These are phyloP conservation scores for Aspergillus sp. DNA, from an alignment of 2,329 filamentous ascomycete species.

Conservation along the genomic window DNA sequence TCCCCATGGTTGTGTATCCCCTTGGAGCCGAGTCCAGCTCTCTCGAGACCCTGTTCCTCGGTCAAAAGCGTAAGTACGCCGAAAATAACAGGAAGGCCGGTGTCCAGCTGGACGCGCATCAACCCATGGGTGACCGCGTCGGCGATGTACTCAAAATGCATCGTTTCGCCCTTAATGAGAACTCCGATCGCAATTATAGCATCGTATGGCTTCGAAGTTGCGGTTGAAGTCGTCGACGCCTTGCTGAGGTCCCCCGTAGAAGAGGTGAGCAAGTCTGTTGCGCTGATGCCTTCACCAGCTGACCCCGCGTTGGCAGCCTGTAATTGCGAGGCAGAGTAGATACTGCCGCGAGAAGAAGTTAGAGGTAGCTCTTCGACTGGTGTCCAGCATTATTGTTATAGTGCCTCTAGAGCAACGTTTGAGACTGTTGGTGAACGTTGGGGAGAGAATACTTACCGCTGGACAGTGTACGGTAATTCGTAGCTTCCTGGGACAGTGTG, in stretches of 20 bases:
- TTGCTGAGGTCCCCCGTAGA: slow-evolving; percentile 67
- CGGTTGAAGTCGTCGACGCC: slow-evolving; percentile 34
- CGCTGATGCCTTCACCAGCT: slow-evolving; percentile 36
- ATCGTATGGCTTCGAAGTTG: slow-evolving; percentile 67
- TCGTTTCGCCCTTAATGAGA: slow-evolving; percentile 96
- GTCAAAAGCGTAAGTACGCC: slow-evolving; percentile 85
- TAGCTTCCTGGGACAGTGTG: slow-evolving; percentile 92
- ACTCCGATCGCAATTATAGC: slow-evolving; percentile 94
- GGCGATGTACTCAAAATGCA: slow-evolving; percentile 99
- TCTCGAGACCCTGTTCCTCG: slow-evolving; percentile 81
- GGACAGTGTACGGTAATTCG: slow-evolving; percentile 88
- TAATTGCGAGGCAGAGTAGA: slow-evolving; percentile 83
- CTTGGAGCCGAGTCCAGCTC: slow-evolving; percentile 69
- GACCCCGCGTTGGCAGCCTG: slow-evolving; percentile 64
- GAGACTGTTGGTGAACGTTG: neutral
- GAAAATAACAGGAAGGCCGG: slow-evolving; percentile 85
- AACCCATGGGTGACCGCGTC: slow-evolving; percentile 87
- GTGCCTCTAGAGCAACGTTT: neutral
- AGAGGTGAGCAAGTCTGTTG: slow-evolving; percentile 61
- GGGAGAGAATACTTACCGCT: slow-evolving; percentile 59
- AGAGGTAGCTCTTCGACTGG: neutral
- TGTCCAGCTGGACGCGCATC: slow-evolving; percentile 92
- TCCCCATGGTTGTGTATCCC: slow-evolving; percentile 85
- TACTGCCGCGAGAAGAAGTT: slow-evolving; percentile 46
- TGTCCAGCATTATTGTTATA: neutral